phyloP scores from a whole-genome alignment of 768 basidiomycete species.

The Pleurotus ostreatus region DNA sequence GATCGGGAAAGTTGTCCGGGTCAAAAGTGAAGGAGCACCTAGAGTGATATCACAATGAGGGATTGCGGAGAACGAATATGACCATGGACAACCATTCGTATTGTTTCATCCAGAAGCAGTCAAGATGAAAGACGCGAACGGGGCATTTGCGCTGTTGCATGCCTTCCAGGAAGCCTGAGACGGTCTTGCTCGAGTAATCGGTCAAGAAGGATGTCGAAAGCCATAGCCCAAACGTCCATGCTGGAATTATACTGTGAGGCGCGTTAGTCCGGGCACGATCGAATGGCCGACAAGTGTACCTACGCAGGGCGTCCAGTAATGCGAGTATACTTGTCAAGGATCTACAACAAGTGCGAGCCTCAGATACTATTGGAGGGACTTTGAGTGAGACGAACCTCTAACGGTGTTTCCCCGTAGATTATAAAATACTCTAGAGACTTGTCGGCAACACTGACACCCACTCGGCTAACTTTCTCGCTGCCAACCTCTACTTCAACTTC shows the following conservation, averaged over 20 bases:
- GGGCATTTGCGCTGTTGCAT: conserved; percentile 61
- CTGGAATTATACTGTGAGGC: conserved; percentile 51
- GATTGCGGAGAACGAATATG: not conserved
- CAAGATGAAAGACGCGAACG: conserved; percentile 71
- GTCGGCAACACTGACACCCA: conserved; percentile 61
- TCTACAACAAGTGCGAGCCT: conserved; percentile 27
- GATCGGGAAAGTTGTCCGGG: conserved; percentile 72
- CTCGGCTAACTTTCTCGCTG: conserved; percentile 61
- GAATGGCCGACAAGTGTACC: conserved; percentile 19
- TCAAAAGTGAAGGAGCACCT: conserved; percentile 79
- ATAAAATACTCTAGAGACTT: conserved; percentile 66
- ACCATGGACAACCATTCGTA: conserved; percentile 49
- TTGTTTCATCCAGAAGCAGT: conserved; percentile 77
- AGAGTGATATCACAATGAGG: conserved; percentile 17
- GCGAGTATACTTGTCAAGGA: conserved; percentile 56
- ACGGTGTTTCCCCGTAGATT: conserved; percentile 64
- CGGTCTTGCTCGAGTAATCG: conserved; percentile 62
- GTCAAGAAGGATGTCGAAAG: conserved; percentile 76
- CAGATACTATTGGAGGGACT: not conserved
- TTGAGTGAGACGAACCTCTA: conserved; percentile 41
- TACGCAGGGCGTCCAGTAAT: conserved; percentile 63
- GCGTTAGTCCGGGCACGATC: conserved; percentile 10
- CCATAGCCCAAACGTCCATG: conserved; percentile 79
- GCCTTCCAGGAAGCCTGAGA: conserved; percentile 65
- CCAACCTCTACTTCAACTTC: conserved; percentile 75